Conservation (phyloP, 2,329 filamentous ascomycete species). For the Xylariales sp. region DNA sequence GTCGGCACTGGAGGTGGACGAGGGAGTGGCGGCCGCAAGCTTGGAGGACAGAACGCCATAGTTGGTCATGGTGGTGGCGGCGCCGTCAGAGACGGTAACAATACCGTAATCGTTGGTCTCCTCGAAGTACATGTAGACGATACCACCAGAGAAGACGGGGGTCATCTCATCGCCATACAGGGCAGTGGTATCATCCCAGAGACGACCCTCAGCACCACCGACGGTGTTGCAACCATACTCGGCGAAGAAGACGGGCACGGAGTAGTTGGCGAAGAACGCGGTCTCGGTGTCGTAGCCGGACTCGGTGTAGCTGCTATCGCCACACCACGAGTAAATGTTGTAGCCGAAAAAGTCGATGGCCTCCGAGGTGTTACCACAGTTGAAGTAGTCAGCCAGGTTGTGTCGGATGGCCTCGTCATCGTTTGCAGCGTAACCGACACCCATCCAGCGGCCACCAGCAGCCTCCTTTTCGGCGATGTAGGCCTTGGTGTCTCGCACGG, state of each 20-base stretch:
- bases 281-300: slow-evolving; percentile 70
- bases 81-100: slow-evolving; percentile 45
- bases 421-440: slow-evolving; percentile 76
- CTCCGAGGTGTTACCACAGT: slow-evolving; percentile 57
- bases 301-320: slow-evolving; percentile 56
- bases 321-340: slow-evolving; percentile 88
- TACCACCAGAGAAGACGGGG: slow-evolving; percentile 71
- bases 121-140: slow-evolving; percentile 83
- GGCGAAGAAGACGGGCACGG: slow-evolving; percentile 76
- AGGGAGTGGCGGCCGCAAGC: slow-evolving; percentile 56
- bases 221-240: slow-evolving; percentile 74
- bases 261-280: slow-evolving; percentile 66
- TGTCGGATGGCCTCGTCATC: slow-evolving; percentile 69
- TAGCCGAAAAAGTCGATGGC: slow-evolving; percentile 81
- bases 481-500: slow-evolving; percentile 73
- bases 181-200: slow-evolving; percentile 65
- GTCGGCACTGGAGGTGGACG: slow-evolving; percentile 49
- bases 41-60: slow-evolving; percentile 60
- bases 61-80: slow-evolving; percentile 56
- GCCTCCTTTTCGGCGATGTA: slow-evolving; percentile 66
- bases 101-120: slow-evolving; percentile 70
- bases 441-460: slow-evolving; percentile 48
- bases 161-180: slow-evolving; percentile 69
- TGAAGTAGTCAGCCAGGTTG: slow-evolving; percentile 70
- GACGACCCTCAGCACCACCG: slow-evolving; percentile 48